Percentiles rank a stretch among this genome's conserved stretches.
phyloP scores from a whole-genome alignment of 371 early-diverging fungal species.

The Capillidium heterosporum region DNA sequence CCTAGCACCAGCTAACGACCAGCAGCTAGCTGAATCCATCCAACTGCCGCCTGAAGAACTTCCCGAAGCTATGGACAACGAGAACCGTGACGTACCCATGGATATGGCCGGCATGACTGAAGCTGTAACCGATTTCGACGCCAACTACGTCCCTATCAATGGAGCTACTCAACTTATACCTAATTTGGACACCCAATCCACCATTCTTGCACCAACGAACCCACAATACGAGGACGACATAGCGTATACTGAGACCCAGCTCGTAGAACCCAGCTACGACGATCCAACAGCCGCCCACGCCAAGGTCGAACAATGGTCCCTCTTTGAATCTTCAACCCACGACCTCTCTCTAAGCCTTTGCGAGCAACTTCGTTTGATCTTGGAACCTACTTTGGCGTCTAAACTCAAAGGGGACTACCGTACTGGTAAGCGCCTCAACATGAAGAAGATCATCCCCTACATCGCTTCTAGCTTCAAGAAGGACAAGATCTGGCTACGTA shows the following conservation, averaged over 20 bases:
- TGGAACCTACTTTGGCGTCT: slow-evolving; percentile 92
- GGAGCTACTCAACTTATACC: too few relatives aligned
- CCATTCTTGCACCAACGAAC: too few relatives aligned
- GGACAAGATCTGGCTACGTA: slow-evolving; percentile 99
- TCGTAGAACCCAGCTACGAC: too few relatives aligned
- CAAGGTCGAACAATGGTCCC: slow-evolving; percentile 53
- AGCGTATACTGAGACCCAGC: too few relatives aligned
- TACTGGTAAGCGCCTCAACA: slow-evolving; percentile 98
- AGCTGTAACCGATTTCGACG: slow-evolving; percentile 13
- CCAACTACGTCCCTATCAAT: slow-evolving; percentile 3
- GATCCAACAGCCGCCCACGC: too few relatives aligned
- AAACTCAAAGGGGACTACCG: slow-evolving; percentile 98
- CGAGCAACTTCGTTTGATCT: slow-evolving; percentile 88
- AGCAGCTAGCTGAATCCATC: slow-evolving; percentile 43
- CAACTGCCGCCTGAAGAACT: slow-evolving; percentile 20
- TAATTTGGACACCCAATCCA: too few relatives aligned
- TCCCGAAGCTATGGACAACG: slow-evolving; percentile 29
- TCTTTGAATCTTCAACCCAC: slow-evolving; percentile 70
- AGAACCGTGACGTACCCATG: not conserved
- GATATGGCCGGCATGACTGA: slow-evolving; percentile 10
- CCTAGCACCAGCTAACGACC: slow-evolving; percentile 49
- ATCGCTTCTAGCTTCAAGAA: slow-evolving; percentile 97
- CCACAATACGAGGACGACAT: too few relatives aligned
- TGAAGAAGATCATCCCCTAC: slow-evolving; percentile 98
- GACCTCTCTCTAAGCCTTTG: slow-evolving; percentile 78